A percentile compares a stretch with the other conserved stretches of the same genome.
Evolutionary conservation across 306 rosid species (phyloP).

Genomic region (Luffa aegyptiaca): DNA sequence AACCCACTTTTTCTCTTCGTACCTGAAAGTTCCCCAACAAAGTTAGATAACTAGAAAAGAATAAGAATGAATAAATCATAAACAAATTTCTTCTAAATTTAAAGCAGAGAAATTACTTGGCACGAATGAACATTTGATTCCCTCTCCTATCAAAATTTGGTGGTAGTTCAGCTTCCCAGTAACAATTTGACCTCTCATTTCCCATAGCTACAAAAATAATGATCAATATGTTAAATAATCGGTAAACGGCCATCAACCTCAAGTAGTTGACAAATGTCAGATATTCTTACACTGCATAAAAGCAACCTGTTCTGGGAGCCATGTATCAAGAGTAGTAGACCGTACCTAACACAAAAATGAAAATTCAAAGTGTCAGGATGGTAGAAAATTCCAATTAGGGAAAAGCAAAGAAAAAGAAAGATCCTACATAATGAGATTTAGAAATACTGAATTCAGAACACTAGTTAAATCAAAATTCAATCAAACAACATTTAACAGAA

Average conservation of each 20-base stretch:
- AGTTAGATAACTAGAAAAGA: conserved; percentile 9
- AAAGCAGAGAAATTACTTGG: conserved; percentile 44
- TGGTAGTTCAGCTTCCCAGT: conserved; percentile 75
- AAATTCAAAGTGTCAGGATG: conserved; percentile 1
- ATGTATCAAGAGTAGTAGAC: conserved; percentile 88
- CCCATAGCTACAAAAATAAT: conserved; percentile 42
- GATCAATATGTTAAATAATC: background rate
- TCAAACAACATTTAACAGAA: background rate
- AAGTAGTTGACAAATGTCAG: background rate
- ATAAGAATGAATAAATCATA: conserved; percentile 4
- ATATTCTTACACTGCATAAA: conserved; percentile 75
- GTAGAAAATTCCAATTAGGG: background rate
- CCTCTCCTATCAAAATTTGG: conserved; percentile 37
- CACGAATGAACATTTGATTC: conserved; percentile 44
- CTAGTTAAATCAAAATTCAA: background rate
- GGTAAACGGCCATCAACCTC: background rate
- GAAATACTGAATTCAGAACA: background rate
- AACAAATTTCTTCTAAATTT: conserved; percentile 17
- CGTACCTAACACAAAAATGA: conserved; percentile 53
- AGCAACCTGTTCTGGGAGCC: conserved; percentile 91
- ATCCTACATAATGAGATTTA: background rate
- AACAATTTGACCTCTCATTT: conserved; percentile 52
- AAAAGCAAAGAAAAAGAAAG: background rate
- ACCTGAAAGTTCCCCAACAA: conserved; percentile 41
- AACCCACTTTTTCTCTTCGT: conserved; percentile 63